phyloP scores from a whole-genome alignment of 2,329 filamentous ascomycete genomes.

The Cordyceps farinosa region DNA sequence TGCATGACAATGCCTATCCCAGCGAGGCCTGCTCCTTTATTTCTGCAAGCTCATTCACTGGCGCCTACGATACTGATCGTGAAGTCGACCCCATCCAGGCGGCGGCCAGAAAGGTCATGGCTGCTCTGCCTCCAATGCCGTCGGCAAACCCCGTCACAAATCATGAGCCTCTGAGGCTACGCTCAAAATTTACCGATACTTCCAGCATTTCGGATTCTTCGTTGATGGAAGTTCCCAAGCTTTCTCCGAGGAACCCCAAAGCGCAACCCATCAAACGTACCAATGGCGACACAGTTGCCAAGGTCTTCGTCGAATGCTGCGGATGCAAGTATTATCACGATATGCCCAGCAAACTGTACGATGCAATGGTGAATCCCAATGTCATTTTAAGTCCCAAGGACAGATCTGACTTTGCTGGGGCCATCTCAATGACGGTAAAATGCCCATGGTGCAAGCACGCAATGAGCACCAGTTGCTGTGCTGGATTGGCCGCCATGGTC shows the following conservation, averaged over 20 bases:
- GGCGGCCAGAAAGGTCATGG: conserved; percentile 31
- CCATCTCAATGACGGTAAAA: conserved; percentile 58
- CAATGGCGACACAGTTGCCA: conserved; percentile 46
- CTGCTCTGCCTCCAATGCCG: conserved; percentile 27
- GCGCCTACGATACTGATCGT: conserved; percentile 5
- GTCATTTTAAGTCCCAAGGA: conserved; percentile 48
- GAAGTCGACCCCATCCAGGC: conserved; percentile 30
- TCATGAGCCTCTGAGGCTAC: conserved; percentile 12
- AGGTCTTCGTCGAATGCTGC: conserved; percentile 65
- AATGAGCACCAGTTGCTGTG: conserved; percentile 66
- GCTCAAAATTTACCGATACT: conserved; percentile 16
- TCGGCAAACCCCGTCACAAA: conserved; percentile 7
- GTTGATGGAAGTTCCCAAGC: neutral
- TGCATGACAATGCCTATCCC: conserved; percentile 17
- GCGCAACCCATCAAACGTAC: conserved; percentile 10
- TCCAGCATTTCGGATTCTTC: conserved; percentile 10
- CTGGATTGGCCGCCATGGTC: conserved; percentile 64
- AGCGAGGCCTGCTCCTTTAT: conserved; percentile 15
- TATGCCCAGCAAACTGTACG: conserved; percentile 61
- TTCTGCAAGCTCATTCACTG: neutral
- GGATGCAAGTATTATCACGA: conserved; percentile 62
- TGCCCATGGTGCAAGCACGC: conserved; percentile 71
- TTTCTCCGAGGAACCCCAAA: conserved; percentile 15
- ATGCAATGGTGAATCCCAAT: conserved; percentile 60
- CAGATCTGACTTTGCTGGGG: conserved; percentile 50